phyloP scores from a whole-genome alignment of 352 stramenopile genomes.

The Phytophthora nicotianae region DNA sequence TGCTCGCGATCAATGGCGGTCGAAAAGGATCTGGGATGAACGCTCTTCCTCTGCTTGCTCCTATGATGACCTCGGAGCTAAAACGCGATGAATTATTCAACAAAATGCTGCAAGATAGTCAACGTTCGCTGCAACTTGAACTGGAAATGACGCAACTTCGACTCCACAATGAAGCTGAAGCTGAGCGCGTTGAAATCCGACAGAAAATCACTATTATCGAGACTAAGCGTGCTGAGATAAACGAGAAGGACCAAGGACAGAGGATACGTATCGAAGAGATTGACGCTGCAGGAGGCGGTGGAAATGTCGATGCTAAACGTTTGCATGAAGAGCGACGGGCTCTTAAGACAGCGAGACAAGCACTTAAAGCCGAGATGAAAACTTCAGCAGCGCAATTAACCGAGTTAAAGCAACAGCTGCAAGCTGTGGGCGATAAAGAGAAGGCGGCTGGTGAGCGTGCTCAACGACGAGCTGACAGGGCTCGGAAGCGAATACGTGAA shows the following conservation, averaged over 20 bases:
- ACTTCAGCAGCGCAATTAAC: constrained; percentile 15
- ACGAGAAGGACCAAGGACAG: constrained; percentile 38
- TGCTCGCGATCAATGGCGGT: constrained; percentile 41
- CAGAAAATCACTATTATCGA: constrained; percentile 26
- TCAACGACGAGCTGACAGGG: constrained; percentile 25
- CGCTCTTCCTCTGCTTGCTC: constrained; percentile 25
- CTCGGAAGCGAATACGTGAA: constrained; percentile 28
- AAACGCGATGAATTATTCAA: constrained; percentile 28
- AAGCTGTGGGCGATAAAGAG: constrained; percentile 34
- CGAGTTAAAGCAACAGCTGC: constrained; percentile 30
- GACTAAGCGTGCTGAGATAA: constrained; percentile 25
- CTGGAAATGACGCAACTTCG: constrained; percentile 25
- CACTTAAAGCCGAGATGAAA: constrained; percentile 56
- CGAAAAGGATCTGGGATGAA: constrained; percentile 23
- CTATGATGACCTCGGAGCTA: constrained; percentile 22
- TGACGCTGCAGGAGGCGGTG: constrained; percentile 48
- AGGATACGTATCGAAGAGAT: constrained; percentile 64
- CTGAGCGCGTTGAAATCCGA: constrained; percentile 18
- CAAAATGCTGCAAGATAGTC: constrained; percentile 49
- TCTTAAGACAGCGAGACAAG: constrained; percentile 49
- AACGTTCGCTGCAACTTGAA: constrained; percentile 34
- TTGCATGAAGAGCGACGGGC: constrained; percentile 47
- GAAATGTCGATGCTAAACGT: constrained; percentile 17
- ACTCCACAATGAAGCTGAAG: constrained; percentile 19
- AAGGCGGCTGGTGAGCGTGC: constrained; percentile 26